Base-by-base conservation (phyloP, 2,329 filamentous ascomycete genomes). In the Purpureocillium takamizusanense region DNA sequence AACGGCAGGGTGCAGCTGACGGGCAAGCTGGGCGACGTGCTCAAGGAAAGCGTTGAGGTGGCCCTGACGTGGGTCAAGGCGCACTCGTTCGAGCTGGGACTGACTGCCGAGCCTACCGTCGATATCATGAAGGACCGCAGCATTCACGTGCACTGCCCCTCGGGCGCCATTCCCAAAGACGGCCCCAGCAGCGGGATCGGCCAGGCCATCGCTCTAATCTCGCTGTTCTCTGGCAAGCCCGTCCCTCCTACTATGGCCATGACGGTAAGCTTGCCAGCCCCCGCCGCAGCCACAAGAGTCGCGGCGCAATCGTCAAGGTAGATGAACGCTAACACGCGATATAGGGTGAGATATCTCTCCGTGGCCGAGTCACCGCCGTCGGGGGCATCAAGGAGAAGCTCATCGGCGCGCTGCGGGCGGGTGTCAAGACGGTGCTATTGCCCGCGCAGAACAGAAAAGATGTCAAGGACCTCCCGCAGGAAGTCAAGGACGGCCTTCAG, bases 351-450 rank as follows among this genome's bases (percentile, higher is more conserved):
- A 78, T 82, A 44, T 87, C 84, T 40, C 76, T 98, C 18, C 78
- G 92, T 31, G 92, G 92, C 16, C 80, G 88, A 47, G 84, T 98
- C 40, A 86, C 92, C 63, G 87, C 90, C 18, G 92, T 98, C 28
- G 92, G 92, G 38, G 92, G 92, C 14, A 97, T 98, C 66, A 95
- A 97, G 65, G 90, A 98, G 76, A 98, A 98, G 63, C 72, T 97
- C 38, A 97, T 98, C 55, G 92, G 92, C 16, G 92, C 92, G 8
- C 70, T 94, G 55, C 76, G 90, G 39, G 92, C 92, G 2, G 92
- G 92, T 21, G 90, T 98, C 44, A 94, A 95, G 72, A 90, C 86
- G 25, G 90, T 98, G 7, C 61, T 98, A 43, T 68, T 98, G 7
- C 92, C 92, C 3, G 76, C 82, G 25, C 83, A 86, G 50, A 98